Base-by-base conservation (phyloP, 2,329 filamentous ascomycete genomes). In the Sporothrix mexicana region DNA sequence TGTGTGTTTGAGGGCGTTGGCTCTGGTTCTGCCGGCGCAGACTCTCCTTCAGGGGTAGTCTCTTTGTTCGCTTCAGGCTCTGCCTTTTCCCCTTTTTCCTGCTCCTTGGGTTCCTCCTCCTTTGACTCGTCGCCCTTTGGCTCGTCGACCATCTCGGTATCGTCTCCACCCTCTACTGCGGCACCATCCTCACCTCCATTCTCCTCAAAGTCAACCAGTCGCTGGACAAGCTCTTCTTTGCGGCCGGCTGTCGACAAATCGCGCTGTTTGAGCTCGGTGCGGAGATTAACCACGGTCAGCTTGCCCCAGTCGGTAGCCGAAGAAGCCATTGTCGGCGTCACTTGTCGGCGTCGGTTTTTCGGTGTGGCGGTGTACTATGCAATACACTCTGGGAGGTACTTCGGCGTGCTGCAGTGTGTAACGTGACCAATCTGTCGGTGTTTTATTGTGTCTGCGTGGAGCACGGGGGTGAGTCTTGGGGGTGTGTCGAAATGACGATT, bases 221-320 rank as follows among this genome's bases (percentile, higher is more conserved):
- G 88, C 74, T 91, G 87, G 72, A 95, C 85, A 64, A 94, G 87
- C 74, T 92, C 92, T 30, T 90, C 86, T 79, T 94, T 93, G 70
- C 94, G 85, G 9, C 93, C 93, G 30, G 88, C 88, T 74, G 90
- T 87, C 6, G 89, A 84, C 53, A 95, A 87, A n/a, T 90, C 90
- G 75, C 92, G 88, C 73, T 85, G 85, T 82, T 93, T 94, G 57
- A 95, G 86, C 83, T 94, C 92, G 25, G 88, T 88, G 81, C 91
- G 92, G 73, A 95, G 86, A 78, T 94, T 91, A 47, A 90, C 85
- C 75, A 95, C 93, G 82, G 93, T 95, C 78, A 91, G 86, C 81
- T 83, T 86, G 74, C 80, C 82, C 83, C 86, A 89, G 77, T 88
- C 86, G 69, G 82, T 81, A 64, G 81, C 78, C 85, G 86, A 87